Evolutionary conservation across 768 basidiomycete genomes (phyloP), one percentile per base, ranked within the genome.

Genomic region (Suillus variegatus): DNA sequence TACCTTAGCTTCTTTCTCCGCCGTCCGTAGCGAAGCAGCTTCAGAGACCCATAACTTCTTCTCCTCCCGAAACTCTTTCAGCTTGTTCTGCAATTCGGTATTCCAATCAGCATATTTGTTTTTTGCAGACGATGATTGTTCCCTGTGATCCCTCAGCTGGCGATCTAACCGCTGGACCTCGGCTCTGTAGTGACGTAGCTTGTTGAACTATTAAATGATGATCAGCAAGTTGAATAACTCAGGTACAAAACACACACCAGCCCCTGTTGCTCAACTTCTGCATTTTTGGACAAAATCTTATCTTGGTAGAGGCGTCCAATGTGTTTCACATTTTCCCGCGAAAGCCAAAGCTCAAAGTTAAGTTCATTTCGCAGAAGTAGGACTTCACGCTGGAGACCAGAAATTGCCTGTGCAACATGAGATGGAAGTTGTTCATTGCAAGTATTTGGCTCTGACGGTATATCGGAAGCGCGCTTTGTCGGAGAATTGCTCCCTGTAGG

Each of bases 41-140:
- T 95, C 93, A 0, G 78, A 78, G 47, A 86, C 81, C 92, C 93
- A 95, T 5, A 81, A 78, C 72, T 87, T 89, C 76, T 93, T 93
- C 73, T 95, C 91, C 60, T 93, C 91, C 57, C 93, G 83, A 58
- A 93, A 81, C 58, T 87, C 87, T 63, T 83, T 85, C 64, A 94
- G 79, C 73, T 91, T 92, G 65, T 88, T 87, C 71, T 92, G 88
- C n/a, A 95, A 76, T 65, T 93, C 88, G 4, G 80, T 83, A 68
- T 93, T 93, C 91, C 93, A 96, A 64, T 94, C 92, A 3, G 86
- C 85, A 71, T 92, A 93, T 70, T 91, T 90, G 66, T 87, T 85
- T 73, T 93, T 93, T 3, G 89, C 86, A 16, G 84, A 85, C 2
- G 86, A 84, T 1, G 92, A 88, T 69, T 92, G 90, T 43, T 84